Evolutionary conservation across 2,329 filamentous ascomycete genomes (phyloP), one percentile per base, ranked within the genome.

Genomic region (Macroventuria anomochaeta): DNA sequence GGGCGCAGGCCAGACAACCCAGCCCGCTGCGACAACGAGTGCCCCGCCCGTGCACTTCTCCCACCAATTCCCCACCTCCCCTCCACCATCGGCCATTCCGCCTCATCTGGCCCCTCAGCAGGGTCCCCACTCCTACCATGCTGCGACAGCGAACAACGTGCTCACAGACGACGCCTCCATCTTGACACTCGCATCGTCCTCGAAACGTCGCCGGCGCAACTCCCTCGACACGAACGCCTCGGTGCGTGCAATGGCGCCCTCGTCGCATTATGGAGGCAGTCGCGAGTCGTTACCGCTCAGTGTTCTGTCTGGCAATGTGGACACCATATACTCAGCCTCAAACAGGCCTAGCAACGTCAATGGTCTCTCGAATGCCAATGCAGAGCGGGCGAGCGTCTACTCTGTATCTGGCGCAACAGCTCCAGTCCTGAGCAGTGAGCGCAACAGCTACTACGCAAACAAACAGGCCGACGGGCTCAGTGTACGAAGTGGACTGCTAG

Each of bases 141-240:
- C 83, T n/a, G 89, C 89, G 1, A 93, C 89, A 0, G 90, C 90
- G 46, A 92, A 93, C 75, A 91, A 90, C 65, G 81, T 93, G 5
- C 79, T 93, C 28, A 91, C 89, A 1, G 91, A 96, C 72, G 91
- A 96, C 70, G 91, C 91, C 18, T 93, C 90, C 21, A 93, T 96
- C 62, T 77, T 96, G 55, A 96, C 91, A 0, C 81, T 96, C 12
- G 91, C 91, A 2, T 93, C 90, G 3, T 93, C 89, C 0, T 91
- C 88, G 60, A 91, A 93, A 76, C 85, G 88, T 31, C 84, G 87
- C 23, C 86, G 91, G 29, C 84, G 90, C 41, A 85, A 90, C 55
- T 93, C 89, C 25, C 86, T 93, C 75, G 91, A 95, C 72, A 95
- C 91, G 0, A 89, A 95, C 70, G 91, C 91, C 5, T 93, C 89